Evolutionary conservation across 768 basidiomycete species (phyloP), one percentile per base, ranked within the genome.

Genomic region (Mycena alexandri): DNA sequence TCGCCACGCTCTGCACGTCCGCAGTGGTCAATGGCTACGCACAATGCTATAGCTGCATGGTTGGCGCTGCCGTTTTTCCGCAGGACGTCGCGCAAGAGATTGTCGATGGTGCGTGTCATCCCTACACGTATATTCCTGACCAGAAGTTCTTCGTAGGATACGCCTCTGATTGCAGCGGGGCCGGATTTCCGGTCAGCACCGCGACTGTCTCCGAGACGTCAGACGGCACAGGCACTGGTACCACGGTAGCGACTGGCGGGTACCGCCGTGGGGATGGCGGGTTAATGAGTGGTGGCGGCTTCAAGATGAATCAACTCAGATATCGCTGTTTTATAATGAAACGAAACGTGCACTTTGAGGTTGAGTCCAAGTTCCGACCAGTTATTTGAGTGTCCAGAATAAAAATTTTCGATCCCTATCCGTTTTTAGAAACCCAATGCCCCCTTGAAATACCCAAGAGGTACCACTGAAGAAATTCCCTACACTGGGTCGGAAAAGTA

Each of bases 141-240:
- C 19, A 13, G 25, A 11, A 29, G 29, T 29, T 3, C 29, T 24
- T 52, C 11, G 42, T n/a, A 63, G 62, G 14, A 1, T 25, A 54
- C 24, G 65, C 33, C 7, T 47, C 29, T 2, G 10, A 8, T 3
- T 66, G 65, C 43, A 19, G 9, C 0, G 14, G 14, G 0, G 56
- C 1, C 0, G 65, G 65, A 9, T 60, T 47, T 43, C 24, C 65
- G 0, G 65, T 66, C 14, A 58, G 17, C n/a, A 44, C 41, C 24
- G 56, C 34, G 44, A 60, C 51, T 1, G 51, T 65, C 22, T 58
- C 63, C 47, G 61, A 51, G 10, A 24, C 41, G 8, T 55, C 54
- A 14, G 17, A 38, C 22, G 54, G 54, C 21, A 17, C 38, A n/a
- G 19, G 13, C 48, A 29, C 3, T 8, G 29, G 38, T 6, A 41